Evolutionary conservation across 352 stramenopile genomes (phyloP).

Genomic region (Pythium apleroticum): DNA sequence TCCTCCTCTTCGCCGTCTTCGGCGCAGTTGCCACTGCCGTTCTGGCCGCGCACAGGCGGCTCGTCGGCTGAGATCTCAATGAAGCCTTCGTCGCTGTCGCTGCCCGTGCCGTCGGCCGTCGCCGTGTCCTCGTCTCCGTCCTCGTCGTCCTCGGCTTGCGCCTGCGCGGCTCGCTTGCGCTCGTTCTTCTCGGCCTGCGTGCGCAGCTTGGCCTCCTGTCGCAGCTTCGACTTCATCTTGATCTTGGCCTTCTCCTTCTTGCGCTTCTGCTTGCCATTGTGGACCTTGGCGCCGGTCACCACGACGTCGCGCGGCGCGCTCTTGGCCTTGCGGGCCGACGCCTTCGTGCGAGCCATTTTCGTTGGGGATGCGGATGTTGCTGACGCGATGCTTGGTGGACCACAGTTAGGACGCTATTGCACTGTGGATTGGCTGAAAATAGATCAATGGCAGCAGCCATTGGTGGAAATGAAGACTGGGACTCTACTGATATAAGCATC

Average conservation of each 20-base stretch:
- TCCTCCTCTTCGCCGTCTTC: conserved; percentile 37
- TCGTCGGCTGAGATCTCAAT: conserved; percentile 41
- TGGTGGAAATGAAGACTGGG: too few relatives aligned
- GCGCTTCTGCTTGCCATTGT: conserved; percentile 44
- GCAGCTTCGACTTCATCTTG: conserved; percentile 57
- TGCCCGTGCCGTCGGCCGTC: neutral
- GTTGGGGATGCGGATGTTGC: neutral
- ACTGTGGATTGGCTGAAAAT: conserved; percentile 17
- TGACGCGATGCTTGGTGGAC: conserved; percentile 11
- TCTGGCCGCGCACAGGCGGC: neutral
- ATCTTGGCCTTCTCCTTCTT: conserved; percentile 47
- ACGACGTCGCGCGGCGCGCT: conserved; percentile 35
- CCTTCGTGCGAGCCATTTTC: conserved; percentile 54
- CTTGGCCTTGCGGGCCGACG: conserved; percentile 32
- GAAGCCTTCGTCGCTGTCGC: conserved; percentile 44
- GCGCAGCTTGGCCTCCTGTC: conserved; percentile 44
- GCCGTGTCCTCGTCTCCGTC: conserved; percentile 17
- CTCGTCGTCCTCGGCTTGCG: conserved; percentile 14
- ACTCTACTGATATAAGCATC: too few relatives aligned
- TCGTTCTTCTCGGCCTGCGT: conserved; percentile 38
- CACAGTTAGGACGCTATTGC: neutral
- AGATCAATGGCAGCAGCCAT: too few relatives aligned
- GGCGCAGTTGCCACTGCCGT: neutral
- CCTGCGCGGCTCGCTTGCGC: conserved; percentile 33
- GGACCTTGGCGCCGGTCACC: conserved; percentile 29